Percentiles rank a stretch among this genome's conserved stretches.
phyloP scores from a whole-genome alignment of 169 alveolate genomes.

The Plasmodium reichenowi region DNA sequence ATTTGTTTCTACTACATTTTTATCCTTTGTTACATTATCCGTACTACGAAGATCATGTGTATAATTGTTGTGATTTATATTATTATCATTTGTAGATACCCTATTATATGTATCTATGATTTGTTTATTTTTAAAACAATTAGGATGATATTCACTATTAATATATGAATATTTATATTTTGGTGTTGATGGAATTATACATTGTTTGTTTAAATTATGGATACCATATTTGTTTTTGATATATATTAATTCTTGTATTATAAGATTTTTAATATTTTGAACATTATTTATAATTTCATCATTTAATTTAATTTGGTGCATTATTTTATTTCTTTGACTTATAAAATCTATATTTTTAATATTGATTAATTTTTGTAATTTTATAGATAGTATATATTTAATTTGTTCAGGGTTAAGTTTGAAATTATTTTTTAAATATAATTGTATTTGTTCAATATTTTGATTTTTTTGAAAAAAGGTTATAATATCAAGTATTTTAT shows the following conservation, averaged over 20 bases:
- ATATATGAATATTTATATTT: slow-evolving; percentile 52
- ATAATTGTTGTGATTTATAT: not conserved
- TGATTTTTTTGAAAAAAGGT: slow-evolving; percentile 41
- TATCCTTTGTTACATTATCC: not conserved
- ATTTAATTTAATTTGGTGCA: slow-evolving; percentile 12
- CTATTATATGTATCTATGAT: not conserved
- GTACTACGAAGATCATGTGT: not conserved
- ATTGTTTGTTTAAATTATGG: not conserved
- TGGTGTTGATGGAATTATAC: slow-evolving; percentile 1
- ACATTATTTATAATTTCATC: slow-evolving; percentile 56
- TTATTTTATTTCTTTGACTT: slow-evolving; percentile 48
- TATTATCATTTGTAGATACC: not conserved
- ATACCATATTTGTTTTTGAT: slow-evolving; percentile 55
- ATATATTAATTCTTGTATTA: slow-evolving; percentile 69
- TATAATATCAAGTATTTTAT: slow-evolving; percentile 56
- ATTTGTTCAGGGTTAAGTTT: slow-evolving; percentile 78
- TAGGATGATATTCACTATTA: not conserved
- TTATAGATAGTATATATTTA: slow-evolving; percentile 77
- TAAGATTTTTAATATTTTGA: slow-evolving; percentile 38
- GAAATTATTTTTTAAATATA: slow-evolving; percentile 50
- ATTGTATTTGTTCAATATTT: slow-evolving; percentile 27
- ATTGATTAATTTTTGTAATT: slow-evolving; percentile 75
- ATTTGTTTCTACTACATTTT: not conserved
- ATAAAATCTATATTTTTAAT: slow-evolving; percentile 74
- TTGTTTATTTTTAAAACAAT: not conserved